Percentiles rank a stretch among this genome's conserved stretches.
These are phyloP conservation scores for Leptographium flavum DNA, from an alignment of 2,329 filamentous ascomycete genomes.

Conservation along the genomic window DNA sequence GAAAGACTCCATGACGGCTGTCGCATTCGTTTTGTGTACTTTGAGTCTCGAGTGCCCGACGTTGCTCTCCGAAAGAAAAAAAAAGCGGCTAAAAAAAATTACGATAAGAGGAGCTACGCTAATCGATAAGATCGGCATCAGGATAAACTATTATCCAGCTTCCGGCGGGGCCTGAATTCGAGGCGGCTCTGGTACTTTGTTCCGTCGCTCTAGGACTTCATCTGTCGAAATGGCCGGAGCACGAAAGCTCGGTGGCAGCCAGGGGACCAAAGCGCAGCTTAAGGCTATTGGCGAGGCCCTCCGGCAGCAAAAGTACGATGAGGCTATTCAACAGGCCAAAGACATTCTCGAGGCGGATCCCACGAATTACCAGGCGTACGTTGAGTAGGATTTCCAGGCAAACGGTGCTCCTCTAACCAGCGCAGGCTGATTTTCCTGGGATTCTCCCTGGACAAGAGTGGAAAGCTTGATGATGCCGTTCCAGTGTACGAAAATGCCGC, in stretches of 20 bases:
- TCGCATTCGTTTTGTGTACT: not conserved
- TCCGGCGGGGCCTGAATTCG: not conserved
- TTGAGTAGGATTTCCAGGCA: no score
- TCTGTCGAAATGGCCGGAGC: conserved; percentile 6
- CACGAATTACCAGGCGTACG: conserved; percentile 69
- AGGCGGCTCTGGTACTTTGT: not conserved
- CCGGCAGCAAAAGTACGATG: conserved; percentile 64
- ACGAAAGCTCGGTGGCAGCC: conserved; percentile 16
- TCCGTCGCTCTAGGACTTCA: not conserved
- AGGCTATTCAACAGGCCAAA: conserved; percentile 55
- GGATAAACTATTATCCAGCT: conserved; percentile 1
- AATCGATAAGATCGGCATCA: not conserved
- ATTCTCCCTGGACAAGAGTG: conserved; percentile 67
- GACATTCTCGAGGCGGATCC: conserved; percentile 57
- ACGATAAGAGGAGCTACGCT: conserved; percentile 1
- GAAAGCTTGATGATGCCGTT: conserved; percentile 58
- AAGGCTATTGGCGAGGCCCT: conserved; percentile 71
- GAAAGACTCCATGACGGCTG: conserved; percentile 16
- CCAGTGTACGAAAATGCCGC: conserved; percentile 61
- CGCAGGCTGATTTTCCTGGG: conserved; percentile 62
- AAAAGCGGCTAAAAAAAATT: not conserved
- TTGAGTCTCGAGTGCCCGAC: no score
- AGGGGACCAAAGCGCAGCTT: conserved; percentile 57
- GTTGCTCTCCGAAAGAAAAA: not conserved
- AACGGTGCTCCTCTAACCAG: not conserved